phyloP scores from a whole-genome alignment of 805 yeast species.

The Ogataea nakhonphanomensis region DNA sequence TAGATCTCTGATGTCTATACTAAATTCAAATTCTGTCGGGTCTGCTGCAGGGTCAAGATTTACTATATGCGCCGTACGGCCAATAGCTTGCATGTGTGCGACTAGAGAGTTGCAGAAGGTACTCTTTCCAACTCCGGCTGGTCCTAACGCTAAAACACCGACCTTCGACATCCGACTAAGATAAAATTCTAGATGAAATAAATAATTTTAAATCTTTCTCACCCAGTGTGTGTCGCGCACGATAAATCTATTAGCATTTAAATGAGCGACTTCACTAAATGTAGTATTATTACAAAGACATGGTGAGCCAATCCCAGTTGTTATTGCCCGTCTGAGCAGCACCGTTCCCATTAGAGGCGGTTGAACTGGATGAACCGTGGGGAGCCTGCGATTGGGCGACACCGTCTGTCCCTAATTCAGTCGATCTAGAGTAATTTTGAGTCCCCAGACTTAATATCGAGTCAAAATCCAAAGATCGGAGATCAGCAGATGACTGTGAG shows the following conservation, averaged over 20 bases:
- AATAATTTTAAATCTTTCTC: neutral
- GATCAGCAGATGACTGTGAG: constrained; percentile 5
- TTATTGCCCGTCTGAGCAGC: constrained; percentile 7
- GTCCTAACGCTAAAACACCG: constrained; percentile 91
- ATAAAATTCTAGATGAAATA: neutral
- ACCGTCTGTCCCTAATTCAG: neutral
- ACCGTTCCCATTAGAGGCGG: no score
- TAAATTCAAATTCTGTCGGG: constrained; percentile 84
- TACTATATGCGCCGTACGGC: constrained; percentile 91
- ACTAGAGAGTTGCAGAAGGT: constrained; percentile 90
- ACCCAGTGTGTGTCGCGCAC: constrained; percentile 8
- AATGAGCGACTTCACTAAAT: neutral
- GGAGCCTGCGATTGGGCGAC: no score
- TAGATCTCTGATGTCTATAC: constrained; percentile 87
- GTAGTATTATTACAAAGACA: constrained; percentile 33
- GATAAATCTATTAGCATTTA: constrained; percentile 1
- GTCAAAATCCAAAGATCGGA: constrained; percentile 22
- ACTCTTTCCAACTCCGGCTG: constrained; percentile 96
- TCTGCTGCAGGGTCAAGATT: constrained; percentile 98
- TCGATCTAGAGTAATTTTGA: constrained; percentile 9
- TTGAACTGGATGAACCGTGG: no score
- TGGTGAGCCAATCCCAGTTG: constrained; percentile 46
- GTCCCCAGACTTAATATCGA: constrained; percentile 19
- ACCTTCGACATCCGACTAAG: constrained; percentile 76
- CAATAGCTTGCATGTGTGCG: constrained; percentile 82